These are phyloP conservation scores for Aeschynomene evenia DNA, from an alignment of 306 rosid genomes.

Conservation along the genomic window DNA sequence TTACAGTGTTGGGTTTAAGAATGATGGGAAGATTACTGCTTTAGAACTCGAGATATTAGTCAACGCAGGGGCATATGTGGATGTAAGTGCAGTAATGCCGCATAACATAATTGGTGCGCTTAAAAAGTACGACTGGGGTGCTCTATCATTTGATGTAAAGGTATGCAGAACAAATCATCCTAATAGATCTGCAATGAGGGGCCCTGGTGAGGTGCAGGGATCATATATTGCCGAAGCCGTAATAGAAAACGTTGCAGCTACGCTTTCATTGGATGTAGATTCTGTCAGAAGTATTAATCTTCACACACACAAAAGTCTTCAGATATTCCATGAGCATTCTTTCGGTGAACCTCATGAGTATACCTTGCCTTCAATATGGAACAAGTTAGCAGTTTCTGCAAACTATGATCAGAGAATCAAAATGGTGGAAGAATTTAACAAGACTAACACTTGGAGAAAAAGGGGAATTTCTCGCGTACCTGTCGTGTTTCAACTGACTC, in stretches of 20 bases:
- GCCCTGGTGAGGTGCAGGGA: conserved; percentile 87
- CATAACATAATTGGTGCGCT: conserved; percentile 44
- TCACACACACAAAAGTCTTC: conserved; percentile 69
- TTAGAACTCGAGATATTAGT: conserved; percentile 69
- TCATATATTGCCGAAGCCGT: conserved; percentile 88
- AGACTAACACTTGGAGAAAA: conserved; percentile 65
- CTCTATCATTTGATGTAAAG: conserved; percentile 75
- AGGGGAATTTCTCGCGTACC: conserved; percentile 87
- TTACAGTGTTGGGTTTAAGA: conserved; percentile 80
- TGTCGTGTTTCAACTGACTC: conserved; percentile 34
- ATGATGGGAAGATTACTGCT: conserved; percentile 83
- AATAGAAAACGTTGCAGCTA: conserved; percentile 78
- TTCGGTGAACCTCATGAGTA: conserved; percentile 72
- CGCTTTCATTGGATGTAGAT: conserved; percentile 72
- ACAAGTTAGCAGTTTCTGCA: conserved; percentile 59
- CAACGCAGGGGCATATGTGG: conserved; percentile 69
- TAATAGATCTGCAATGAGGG: conserved; percentile 90
- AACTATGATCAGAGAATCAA: conserved; percentile 51
- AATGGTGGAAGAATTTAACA: conserved; percentile 62
- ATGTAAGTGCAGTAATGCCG: conserved; percentile 67
- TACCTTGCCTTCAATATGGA: conserved; percentile 83
- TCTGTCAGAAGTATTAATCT: conserved; percentile 68
- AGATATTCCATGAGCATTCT: conserved; percentile 45
- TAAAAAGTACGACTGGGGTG: conserved; percentile 93
- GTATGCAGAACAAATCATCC: conserved; percentile 81